Conservation (phyloP, 768 basidiomycete genomes). For the Chalciporus pseudorubinellus region DNA sequence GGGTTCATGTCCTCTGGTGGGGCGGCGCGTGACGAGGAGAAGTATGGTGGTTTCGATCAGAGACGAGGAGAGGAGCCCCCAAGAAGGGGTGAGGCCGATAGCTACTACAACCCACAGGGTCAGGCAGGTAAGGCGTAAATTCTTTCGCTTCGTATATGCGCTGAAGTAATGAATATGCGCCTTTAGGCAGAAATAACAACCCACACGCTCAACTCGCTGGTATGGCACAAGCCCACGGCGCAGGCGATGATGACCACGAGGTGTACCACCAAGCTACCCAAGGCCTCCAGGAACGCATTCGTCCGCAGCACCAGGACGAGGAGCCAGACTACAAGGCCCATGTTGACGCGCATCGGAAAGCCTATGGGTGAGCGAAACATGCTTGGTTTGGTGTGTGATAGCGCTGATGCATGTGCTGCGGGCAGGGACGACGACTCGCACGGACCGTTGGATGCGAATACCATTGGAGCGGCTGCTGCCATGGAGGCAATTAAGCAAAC, state of each 20-base stretch:
- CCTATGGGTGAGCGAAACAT: slow-evolving; percentile 27
- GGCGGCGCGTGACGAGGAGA: background rate
- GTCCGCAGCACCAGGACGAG: slow-evolving; percentile 6
- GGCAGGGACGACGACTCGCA: slow-evolving; percentile 16
- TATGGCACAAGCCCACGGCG: slow-evolving; percentile 17
- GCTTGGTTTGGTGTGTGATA: background rate
- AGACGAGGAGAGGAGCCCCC: slow-evolving; percentile 3
- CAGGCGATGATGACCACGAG: slow-evolving; percentile 11
- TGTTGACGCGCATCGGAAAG: slow-evolving; percentile 28
- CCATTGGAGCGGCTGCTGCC: slow-evolving; percentile 31
- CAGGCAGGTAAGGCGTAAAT: slow-evolving; percentile 2
- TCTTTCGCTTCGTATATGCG: background rate
- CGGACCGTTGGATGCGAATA: slow-evolving; percentile 26
- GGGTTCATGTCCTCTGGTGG: slow-evolving; percentile 14
- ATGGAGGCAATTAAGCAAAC: slow-evolving; percentile 32
- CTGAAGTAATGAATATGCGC: slow-evolving; percentile 2
- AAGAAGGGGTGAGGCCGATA: slow-evolving; percentile 15
- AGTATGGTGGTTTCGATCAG: background rate
- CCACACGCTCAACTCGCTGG: slow-evolving; percentile 15
- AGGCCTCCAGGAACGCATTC: slow-evolving; percentile 23
- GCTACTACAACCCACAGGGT: slow-evolving; percentile 17
- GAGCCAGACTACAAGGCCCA: slow-evolving; percentile 20
- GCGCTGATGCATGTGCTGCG: background rate
- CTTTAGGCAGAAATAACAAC: slow-evolving; percentile 17
- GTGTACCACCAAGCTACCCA: slow-evolving; percentile 20